Conservation (phyloP, 129 eudicot species). For the Centrapalus pauciflorus region DNA sequence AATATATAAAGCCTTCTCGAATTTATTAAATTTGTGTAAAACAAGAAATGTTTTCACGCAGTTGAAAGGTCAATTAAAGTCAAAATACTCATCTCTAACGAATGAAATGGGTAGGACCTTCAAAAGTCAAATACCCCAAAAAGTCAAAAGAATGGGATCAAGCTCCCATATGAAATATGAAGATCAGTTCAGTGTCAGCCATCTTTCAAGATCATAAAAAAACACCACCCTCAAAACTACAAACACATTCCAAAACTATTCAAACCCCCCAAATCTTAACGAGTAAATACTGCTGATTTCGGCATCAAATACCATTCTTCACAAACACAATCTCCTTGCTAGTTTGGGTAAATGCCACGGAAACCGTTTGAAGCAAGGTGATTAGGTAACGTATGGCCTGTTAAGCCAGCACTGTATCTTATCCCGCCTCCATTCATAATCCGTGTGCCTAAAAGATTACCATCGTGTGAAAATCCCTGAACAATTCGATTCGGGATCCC, state of each 20-base stretch:
- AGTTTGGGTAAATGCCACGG: constrained; percentile 27
- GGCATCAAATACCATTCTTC: not conserved
- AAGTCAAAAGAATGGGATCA: too few relatives aligned
- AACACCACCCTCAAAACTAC: not conserved
- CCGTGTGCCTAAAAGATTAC: constrained; percentile 25
- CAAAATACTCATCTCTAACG: too few relatives aligned
- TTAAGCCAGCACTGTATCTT: constrained; percentile 26
- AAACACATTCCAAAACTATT: not conserved
- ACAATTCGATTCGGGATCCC: constrained; percentile 27
- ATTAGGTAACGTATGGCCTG: constrained; percentile 27
- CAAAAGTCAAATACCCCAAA: too few relatives aligned
- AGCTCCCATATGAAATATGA: too few relatives aligned
- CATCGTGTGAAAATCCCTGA: constrained; percentile 29
- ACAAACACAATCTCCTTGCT: not conserved
- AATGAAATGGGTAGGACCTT: too few relatives aligned
- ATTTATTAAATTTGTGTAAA: too few relatives aligned
- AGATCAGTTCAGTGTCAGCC: not conserved
- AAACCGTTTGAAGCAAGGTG: constrained; percentile 27
- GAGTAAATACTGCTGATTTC: not conserved
- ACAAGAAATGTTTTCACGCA: too few relatives aligned
- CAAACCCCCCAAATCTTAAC: constrained; percentile 1
- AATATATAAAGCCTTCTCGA: too few relatives aligned
- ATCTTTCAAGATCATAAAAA: constrained; percentile 8
- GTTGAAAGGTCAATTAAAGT: too few relatives aligned
- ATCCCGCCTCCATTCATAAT: constrained; percentile 35